Evolutionary conservation across 352 stramenopile species (phyloP), one percentile per base, ranked within the genome.

Genomic region (Halophytophthora batemanensis): DNA sequence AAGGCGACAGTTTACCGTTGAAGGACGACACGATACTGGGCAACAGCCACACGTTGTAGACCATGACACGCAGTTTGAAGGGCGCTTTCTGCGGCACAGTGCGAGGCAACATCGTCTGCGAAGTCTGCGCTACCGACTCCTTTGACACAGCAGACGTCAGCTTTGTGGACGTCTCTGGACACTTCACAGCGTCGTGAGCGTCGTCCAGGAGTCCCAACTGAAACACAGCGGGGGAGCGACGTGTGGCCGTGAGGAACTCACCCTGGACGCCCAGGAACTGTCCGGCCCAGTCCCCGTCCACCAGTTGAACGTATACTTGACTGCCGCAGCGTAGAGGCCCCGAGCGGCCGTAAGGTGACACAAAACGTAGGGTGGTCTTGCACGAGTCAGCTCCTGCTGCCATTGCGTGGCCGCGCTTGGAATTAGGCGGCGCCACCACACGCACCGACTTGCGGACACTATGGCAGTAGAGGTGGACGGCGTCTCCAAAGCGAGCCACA

Each of bases 41-140:
- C 22, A 90, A 48, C 10, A 90, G 50, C 78, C 78, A 90, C 15
- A 90, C 74, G 41, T 90, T 90, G 65, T 90, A 90, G 12, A 72
- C 66, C 71, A 84, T 75, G 18, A 86, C 60, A 6, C 78, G 75
- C 17, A 90, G 56, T 18, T 61, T 56, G 39, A 84, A 79, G 1
- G 72, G 44, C 22, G 31, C 23, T 6, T 40, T 39, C 19, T 34
- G 34, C 11, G 42, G 22, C n/a, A 25, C 17, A 8, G 33, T 41
- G 17, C 21, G 49, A 1, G 51, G 19, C 6, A 34, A 3, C 22
- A 47, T 34, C 22, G 46, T 34, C 2, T 19, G 18, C 13, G 29
- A 31, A 18, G 46, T n/a, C 8, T 43, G 51, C 13, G 40, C 39
- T 40, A 10, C 14, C 17, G 38, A 15, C 2, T n/a, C 18, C 14